Base-by-base conservation (phyloP, 2,329 filamentous ascomycete genomes). In the Neofusicoccum kwambonambiense region DNA sequence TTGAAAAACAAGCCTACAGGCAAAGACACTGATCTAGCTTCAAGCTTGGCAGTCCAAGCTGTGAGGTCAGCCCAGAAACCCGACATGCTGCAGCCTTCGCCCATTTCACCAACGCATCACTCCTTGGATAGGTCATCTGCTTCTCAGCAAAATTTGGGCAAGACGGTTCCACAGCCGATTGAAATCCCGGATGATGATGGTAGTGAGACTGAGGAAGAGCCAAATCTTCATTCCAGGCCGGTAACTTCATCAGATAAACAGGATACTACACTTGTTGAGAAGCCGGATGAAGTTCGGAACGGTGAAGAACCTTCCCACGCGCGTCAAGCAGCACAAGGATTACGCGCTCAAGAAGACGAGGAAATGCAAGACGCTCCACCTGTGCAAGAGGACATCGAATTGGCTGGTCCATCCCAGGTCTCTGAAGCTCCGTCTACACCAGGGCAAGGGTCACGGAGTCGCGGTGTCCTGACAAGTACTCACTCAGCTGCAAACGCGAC, bases 201-300 rank as follows among this genome's bases (percentile, higher is more conserved):
- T 4, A 62, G 60, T 13, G 60, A 62, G 35, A 62, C 60, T 19
- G 60, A 62, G 7, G 45, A 52, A 5, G 60, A 62, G 6, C n/a
- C 27, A 19, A 17, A 17, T 17, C n/a, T 37, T 22, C 17, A 19
- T n/a, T n/a, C 7, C 13, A 39, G 31, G n/a, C 27, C 13, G 11
- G 15, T 15, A 11, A 9, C n/a, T 34, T 49, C 31, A 1, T 7
- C 41, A 4, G 41, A 44, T 11, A 15, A 17, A 15, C 41, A 44
- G 15, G 41, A 44, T 44, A 52, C 4, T 8, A 4, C 27, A 31
- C 27, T 31, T 31, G 27, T 31, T 31, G 27, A 31, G 27, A 19
- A 12, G 27, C 27, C 27, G 5, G 37, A 39, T 27, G 13, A 17
- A 34, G 15, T 11, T 6, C 9, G 37, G n/a, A 39, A 9, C 11